A percentile compares a stretch with the other conserved stretches of the same genome.
Conservation (phyloP, 2,329 filamentous ascomycete genomes). For the Penicillium sp. region DNA sequence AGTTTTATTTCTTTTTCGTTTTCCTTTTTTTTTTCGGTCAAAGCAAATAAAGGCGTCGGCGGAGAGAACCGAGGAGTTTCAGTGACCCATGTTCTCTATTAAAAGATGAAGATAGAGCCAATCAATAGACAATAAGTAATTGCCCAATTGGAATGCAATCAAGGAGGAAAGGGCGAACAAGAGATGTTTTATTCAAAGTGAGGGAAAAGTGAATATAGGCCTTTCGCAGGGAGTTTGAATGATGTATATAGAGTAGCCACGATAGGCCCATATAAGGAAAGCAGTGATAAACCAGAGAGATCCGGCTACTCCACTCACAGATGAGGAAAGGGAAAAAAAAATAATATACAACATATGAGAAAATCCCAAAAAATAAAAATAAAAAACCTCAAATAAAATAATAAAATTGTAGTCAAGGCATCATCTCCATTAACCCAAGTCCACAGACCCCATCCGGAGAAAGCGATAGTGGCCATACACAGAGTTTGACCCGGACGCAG, state of each 20-base stretch:
- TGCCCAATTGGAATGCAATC: conserved; percentile 12
- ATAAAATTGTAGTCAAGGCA: conserved; percentile 28
- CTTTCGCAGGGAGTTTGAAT: conserved; percentile 15
- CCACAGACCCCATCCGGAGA: conserved; percentile 26
- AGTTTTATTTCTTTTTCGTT: background rate
- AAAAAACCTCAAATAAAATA: conserved; percentile 29
- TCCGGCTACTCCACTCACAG: conserved; percentile 4
- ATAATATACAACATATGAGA: background rate
- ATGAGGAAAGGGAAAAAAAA: conserved; percentile 4
- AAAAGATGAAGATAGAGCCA: background rate
- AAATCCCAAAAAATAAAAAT: conserved; percentile 15
- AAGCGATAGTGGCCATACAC: conserved; percentile 20
- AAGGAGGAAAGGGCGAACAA: conserved; percentile 1
- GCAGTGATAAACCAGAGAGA: conserved; percentile 10
- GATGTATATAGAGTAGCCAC: conserved; percentile 22
- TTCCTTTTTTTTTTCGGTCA: background rate
- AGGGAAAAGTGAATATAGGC: conserved; percentile 10
- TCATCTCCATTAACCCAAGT: conserved; percentile 22
- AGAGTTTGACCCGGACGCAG: conserved; percentile 35
- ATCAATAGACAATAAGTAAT: background rate
- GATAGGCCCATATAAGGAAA: conserved; percentile 18
- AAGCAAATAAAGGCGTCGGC: conserved; percentile 7
- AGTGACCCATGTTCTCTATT: conserved; percentile 11
- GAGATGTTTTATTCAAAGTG: background rate
- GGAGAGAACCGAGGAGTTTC: conserved; percentile 10